Evolutionary conservation across 2,329 filamentous ascomycete species (phyloP), one percentile per base, ranked within the genome.

Genomic region (Sordariomycetes sp.): DNA sequence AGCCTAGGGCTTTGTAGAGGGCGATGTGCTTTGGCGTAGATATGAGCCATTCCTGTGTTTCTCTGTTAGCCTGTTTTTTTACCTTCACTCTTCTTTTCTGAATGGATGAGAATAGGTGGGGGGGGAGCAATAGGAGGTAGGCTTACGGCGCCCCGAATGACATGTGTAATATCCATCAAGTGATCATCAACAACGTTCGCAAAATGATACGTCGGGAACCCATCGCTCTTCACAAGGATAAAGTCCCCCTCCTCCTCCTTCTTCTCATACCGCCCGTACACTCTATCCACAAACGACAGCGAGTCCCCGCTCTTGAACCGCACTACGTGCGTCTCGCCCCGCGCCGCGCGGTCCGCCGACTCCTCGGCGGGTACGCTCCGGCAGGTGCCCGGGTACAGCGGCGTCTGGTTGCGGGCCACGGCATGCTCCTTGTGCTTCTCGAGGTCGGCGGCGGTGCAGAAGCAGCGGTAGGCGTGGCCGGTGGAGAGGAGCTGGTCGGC

Each of bases 171-270:
- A 59, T 89, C 75, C 94, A 99, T 99, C 60, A 87, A 76, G 68
- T 96, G 89, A 66, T 99, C 94, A 66, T 99, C 94, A 4, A 99
- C 86, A 10, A 99, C 92, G 66, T 97, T 99, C 4, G 94, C 94
- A 60, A 99, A 85, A 69, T 99, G 94, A 66, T 99, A 99, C 0
- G 95, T 99, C 0, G 94, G 94, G 62, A 87, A 87, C 0, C 90
- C 91, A 67, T 99, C 94, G 0, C 85, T 86, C 70, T 99, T 99
- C 60, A 96, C 75, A 48, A 99, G 76, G 60, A 99, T 88, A 22
- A 90, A 92, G 65, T 97, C 91, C 62, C 94, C 89, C 68, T 84
- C 71, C 55, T 72, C 62, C 62, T 77, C 67, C 64, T 73, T 71
- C 66, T 79, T 78, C 71, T 77, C 72, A 62, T 86, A 83, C 12